Conservation (phyloP, 805 yeast genomes). For the Lachancea waltii region DNA sequence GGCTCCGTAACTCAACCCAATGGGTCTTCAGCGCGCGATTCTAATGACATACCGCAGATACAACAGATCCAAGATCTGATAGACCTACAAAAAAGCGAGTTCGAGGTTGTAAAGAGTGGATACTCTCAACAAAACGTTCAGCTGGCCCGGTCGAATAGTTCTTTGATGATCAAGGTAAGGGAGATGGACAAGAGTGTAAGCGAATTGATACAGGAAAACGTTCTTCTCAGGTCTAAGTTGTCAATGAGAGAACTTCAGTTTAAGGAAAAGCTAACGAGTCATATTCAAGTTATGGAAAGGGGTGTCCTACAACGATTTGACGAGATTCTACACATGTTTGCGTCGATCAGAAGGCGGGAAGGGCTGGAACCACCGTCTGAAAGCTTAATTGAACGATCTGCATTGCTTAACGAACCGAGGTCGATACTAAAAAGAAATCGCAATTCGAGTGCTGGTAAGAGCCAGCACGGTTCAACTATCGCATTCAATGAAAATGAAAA, state of each 20-base stretch:
- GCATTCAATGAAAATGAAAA: constrained; percentile 6
- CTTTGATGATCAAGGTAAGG: constrained; percentile 43
- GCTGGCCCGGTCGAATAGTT: constrained; percentile 54
- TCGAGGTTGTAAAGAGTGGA: constrained; percentile 20
- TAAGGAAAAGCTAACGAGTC: constrained; percentile 34
- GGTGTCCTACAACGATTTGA: constrained; percentile 38
- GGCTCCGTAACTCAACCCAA: constrained; percentile 2
- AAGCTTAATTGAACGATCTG: constrained; percentile 9
- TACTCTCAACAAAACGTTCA: constrained; percentile 40
- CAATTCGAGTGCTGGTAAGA: neutral
- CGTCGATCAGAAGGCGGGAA: constrained; percentile 37
- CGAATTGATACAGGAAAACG: constrained; percentile 46
- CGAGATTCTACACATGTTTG: constrained; percentile 40
- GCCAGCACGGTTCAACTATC: constrained; percentile 4
- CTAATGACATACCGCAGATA: constrained; percentile 14
- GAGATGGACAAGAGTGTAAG: constrained; percentile 47
- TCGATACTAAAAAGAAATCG: constrained; percentile 8
- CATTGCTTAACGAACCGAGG: constrained; percentile 21
- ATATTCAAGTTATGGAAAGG: constrained; percentile 36
- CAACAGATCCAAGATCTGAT: constrained; percentile 28
- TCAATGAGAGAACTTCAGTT: constrained; percentile 28
- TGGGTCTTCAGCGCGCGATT: neutral
- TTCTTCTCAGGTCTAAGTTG: constrained; percentile 35
- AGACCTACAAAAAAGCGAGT: constrained; percentile 21
- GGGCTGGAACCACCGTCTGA: constrained; percentile 26